phyloP scores from a whole-genome alignment of 2,329 filamentous ascomycete genomes.

The Ophiostoma fasciatum region DNA sequence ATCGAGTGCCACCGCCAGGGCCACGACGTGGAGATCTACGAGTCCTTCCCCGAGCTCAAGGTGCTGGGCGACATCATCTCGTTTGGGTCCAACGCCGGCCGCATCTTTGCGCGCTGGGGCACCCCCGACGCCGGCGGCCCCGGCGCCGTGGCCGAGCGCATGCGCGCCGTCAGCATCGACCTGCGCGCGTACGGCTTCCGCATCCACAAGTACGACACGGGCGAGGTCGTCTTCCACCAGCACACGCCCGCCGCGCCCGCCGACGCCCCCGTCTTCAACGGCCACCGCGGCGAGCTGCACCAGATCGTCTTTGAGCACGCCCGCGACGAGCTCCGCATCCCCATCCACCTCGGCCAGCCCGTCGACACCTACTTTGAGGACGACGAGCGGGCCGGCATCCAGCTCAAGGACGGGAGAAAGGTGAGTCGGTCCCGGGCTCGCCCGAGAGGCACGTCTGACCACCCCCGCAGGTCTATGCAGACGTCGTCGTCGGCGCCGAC shows the following conservation, averaged over 20 bases:
- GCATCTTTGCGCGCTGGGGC: conserved; percentile 45
- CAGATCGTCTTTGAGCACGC: conserved; percentile 44
- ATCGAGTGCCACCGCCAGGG: conserved; percentile 49
- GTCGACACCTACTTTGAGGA: conserved; percentile 42
- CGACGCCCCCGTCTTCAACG: conserved; percentile 41
- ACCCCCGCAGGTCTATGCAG: conserved; percentile 22
- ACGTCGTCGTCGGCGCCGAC: conserved; percentile 39
- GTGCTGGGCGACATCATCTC: conserved; percentile 47
- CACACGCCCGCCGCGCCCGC: conserved; percentile 25
- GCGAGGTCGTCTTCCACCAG: conserved; percentile 45
- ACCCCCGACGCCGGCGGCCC: too few species aligned
- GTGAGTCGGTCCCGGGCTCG: neutral
- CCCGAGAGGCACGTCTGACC: too few species aligned
- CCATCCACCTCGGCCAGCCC: conserved; percentile 36
- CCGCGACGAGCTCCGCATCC: conserved; percentile 35
- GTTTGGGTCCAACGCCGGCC: conserved; percentile 44
- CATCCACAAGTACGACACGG: conserved; percentile 45
- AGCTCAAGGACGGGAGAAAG: conserved; percentile 7
- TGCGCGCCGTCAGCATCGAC: conserved; percentile 37
- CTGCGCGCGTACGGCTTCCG: conserved; percentile 39
- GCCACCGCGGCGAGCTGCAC: conserved; percentile 45
- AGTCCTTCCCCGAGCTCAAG: conserved; percentile 42
- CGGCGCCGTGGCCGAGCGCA: conserved; percentile 30
- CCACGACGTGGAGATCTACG: conserved; percentile 42
- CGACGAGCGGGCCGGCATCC: conserved; percentile 33